A percentile compares a stretch with the other conserved stretches of the same genome.
phyloP scores from a whole-genome alignment of 768 basidiomycete species.

The Cystofilobasidium bisporidii region DNA sequence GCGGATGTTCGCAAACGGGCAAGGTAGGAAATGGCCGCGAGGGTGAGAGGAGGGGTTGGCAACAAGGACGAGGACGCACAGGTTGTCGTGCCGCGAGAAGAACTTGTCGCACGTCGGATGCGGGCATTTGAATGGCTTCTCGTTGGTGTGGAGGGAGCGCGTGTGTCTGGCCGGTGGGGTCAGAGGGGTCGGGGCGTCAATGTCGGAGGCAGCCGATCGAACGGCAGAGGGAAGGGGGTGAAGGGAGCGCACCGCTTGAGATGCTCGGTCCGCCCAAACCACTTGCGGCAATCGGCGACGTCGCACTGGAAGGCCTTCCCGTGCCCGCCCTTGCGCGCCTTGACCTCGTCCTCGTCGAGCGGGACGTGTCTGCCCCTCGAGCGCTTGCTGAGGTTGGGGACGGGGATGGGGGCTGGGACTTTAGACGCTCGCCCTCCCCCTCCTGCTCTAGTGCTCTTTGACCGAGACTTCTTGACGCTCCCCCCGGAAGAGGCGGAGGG shows the following conservation, averaged over 20 bases:
- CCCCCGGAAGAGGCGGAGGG: too few relatives aligned
- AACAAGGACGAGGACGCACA: slow-evolving; percentile 35
- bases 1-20: too few relatives aligned
- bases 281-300: slow-evolving; percentile 75
- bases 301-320: slow-evolving; percentile 58
- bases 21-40: too few relatives aligned
- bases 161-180: slow-evolving; percentile 41
- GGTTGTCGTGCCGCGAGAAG: slow-evolving; percentile 71
- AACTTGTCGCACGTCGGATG: slow-evolving; percentile 57
- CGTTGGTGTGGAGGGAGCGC: slow-evolving; percentile 24
- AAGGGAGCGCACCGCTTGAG: slow-evolving; percentile 60
- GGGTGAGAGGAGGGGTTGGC: too few relatives aligned
- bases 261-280: slow-evolving; percentile 80
- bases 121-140: slow-evolving; percentile 55
- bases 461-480: too few relatives aligned
- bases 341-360: slow-evolving; percentile 17
- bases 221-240: slow-evolving; percentile 29
- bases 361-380: slow-evolving; percentile 69
- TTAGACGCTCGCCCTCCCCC: slow-evolving; percentile 24
- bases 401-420: slow-evolving; percentile 49
- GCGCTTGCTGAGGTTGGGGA: slow-evolving; percentile 70
- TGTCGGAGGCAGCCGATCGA: slow-evolving; percentile 15
- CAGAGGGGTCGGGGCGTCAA: neutral
- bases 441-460: slow-evolving; percentile 5
- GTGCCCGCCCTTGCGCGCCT: slow-evolving; percentile 22